Conservation (phyloP, 768 basidiomycete genomes). For the Porphyrellus cyaneotinctus region DNA sequence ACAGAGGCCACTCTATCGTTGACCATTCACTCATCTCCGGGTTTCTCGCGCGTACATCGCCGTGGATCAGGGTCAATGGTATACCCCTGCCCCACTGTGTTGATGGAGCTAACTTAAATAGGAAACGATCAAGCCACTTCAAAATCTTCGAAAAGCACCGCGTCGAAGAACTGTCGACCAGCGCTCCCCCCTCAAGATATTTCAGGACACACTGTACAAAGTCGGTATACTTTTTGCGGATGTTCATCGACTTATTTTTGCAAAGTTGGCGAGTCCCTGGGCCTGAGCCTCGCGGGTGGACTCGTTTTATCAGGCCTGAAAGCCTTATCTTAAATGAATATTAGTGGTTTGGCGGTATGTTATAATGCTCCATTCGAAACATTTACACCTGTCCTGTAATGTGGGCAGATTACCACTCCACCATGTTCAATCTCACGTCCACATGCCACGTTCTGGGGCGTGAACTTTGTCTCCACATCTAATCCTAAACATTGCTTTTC, state of each 20-base stretch:
- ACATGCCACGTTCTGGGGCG: neutral
- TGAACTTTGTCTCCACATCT: neutral
- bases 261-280: conserved; percentile 2
- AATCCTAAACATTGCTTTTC: neutral
- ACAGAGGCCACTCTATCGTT: neutral
- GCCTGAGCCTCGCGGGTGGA: conserved; percentile 16
- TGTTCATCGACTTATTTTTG: conserved; percentile 25
- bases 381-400: too few species aligned
- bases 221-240: neutral
- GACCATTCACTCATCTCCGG: conserved; percentile 14
- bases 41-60: conserved; percentile 26
- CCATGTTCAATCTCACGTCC: neutral
- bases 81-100: conserved; percentile 9
- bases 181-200: conserved; percentile 21
- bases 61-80: conserved; percentile 30
- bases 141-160: conserved; percentile 31
- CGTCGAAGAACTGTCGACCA: conserved; percentile 21
- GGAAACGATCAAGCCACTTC: conserved; percentile 12
- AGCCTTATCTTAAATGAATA: neutral
- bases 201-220: conserved; percentile 16
- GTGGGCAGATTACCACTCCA: neutral
- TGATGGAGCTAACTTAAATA: conserved; percentile 6
- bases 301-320: neutral
- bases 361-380: too few species aligned
- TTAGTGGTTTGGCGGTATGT: too few species aligned